phyloP scores from a whole-genome alignment of 1,284 basidiomycete genomes.

The Cutaneotrichosporon cavernicola region DNA sequence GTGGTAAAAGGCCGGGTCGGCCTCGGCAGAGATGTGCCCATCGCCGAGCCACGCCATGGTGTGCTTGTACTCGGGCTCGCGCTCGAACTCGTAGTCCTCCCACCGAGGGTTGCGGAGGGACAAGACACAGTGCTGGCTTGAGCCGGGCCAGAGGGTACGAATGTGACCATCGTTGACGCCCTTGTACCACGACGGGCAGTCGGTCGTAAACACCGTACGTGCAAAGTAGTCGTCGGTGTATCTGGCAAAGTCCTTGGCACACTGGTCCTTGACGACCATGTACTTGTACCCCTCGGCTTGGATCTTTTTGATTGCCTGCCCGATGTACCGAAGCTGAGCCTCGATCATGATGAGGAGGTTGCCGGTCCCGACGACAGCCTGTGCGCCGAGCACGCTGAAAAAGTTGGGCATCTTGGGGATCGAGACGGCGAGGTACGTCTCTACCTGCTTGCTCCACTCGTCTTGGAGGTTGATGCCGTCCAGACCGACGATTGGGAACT shows the following conservation, averaged over 20 bases:
- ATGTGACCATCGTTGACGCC: constrained; percentile 18
- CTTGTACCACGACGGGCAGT: constrained; percentile 37
- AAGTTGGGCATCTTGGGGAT: constrained; percentile 42
- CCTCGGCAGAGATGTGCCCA: constrained; percentile 15
- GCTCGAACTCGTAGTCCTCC: constrained; percentile 40
- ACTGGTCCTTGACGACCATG: constrained; percentile 33
- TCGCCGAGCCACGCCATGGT: constrained; percentile 24
- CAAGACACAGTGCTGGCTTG: constrained; percentile 25
- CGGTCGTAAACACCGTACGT: constrained; percentile 33
- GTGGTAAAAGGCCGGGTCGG: constrained; percentile 19
- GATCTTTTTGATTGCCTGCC: constrained; percentile 19
- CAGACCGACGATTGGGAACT: constrained; percentile 33
- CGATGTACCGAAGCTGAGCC: constrained; percentile 25
- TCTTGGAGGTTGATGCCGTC: constrained; percentile 40
- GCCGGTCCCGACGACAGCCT: constrained; percentile 15
- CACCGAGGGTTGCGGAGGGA: constrained; percentile 38
- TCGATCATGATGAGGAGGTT: constrained; percentile 27
- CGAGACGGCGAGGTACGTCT: constrained; percentile 37
- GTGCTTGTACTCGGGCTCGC: constrained; percentile 13
- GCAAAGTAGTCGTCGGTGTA: constrained; percentile 35
- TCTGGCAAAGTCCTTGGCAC: constrained; percentile 37
- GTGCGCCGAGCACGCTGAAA: constrained; percentile 15
- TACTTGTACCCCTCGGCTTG: constrained; percentile 21
- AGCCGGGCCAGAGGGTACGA: constrained; percentile 31
- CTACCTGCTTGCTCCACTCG: constrained; percentile 33